Base-by-base conservation (phyloP, 768 basidiomycete species). In the Jaapia argillacea region DNA sequence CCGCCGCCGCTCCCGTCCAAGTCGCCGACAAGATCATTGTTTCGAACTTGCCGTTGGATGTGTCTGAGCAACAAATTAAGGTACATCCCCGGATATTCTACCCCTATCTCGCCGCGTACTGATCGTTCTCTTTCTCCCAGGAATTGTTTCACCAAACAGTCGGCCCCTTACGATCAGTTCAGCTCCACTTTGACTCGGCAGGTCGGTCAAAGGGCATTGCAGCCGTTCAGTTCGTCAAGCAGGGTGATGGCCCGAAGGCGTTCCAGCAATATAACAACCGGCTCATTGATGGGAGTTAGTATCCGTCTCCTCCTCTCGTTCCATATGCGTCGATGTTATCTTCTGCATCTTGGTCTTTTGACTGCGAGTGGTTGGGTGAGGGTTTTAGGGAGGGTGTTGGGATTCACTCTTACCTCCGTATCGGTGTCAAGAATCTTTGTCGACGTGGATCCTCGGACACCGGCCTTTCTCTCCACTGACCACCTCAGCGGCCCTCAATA, bases 261-360 rank as follows among this genome's bases (percentile, higher is more conserved):
- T 92, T 81, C 64, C 75, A 85, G 54, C 79, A 88, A 51, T 99
- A 98, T 73, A 90, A 99, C 77, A 89, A 88, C 70, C 85, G 96
- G 62, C 85, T 98, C 69, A 93, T 99, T 79, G 96, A 99, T 84
- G 91, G 92, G 72, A 96, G 96, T 99, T 86, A 91, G 96, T 98
- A 86, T 75, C 79, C 70, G 68, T 72, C 59, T 55, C 61, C 60
- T 60, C 56, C 58, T 58, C 48, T 48, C 48, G 10, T 33, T 16
- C 28, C 28, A 10, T 33, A n/a, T n/a, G n/a, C n/a, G n/a, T n/a
- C n/a, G n/a, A n/a, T n/a, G n/a, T n/a, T n/a, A n/a, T n/a, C n/a
- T n/a, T n/a, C n/a, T n/a, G n/a, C n/a, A n/a, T n/a, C n/a, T n/a
- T n/a, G n/a, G n/a, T n/a, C n/a, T n/a, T n/a, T n/a, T n/a, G n/a